These are phyloP conservation scores for Galerina marginata DNA, from an alignment of 768 basidiomycete species.

Conservation along the genomic window DNA sequence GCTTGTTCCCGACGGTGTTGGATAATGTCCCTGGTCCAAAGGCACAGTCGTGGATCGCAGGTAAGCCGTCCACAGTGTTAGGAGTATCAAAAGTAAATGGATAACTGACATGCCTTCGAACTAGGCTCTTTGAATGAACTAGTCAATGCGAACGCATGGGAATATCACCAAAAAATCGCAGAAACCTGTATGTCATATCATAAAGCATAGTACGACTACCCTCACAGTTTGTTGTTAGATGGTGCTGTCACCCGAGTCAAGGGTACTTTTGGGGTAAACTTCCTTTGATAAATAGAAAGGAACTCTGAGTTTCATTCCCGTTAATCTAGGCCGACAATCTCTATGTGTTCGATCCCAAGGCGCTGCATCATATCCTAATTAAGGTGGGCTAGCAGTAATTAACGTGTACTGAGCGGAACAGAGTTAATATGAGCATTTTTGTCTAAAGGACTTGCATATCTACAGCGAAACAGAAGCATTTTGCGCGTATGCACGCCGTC, in stretches of 20 bases:
- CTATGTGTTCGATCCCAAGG: conserved; percentile 49
- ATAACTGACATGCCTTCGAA: background rate
- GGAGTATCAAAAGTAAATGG: background rate
- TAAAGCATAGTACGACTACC: background rate
- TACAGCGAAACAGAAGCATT: conserved; percentile 33
- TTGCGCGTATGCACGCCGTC: conserved; percentile 20
- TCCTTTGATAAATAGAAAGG: background rate
- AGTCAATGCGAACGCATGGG: conserved; percentile 31
- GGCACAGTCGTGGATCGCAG: conserved; percentile 6
- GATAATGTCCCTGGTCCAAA: conserved; percentile 7
- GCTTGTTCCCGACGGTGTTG: background rate
- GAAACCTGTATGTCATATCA: conserved; percentile 31
- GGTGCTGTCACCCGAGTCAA: conserved; percentile 35
- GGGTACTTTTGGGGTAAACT: conserved; percentile 36
- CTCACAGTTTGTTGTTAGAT: conserved; percentile 19
- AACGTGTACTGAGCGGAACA: background rate
- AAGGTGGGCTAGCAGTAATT: conserved; percentile 28
- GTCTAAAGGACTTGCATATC: conserved; percentile 34
- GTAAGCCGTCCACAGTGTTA: background rate
- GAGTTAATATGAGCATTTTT: background rate
- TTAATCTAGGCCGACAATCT: conserved; percentile 33
- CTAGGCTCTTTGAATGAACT: conserved; percentile 11
- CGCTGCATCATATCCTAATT: conserved; percentile 49
- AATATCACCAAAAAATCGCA: conserved; percentile 35
- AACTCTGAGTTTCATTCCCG: background rate